These are phyloP conservation scores for Penicillium antarcticum DNA, from an alignment of 495 filamentous ascomycete species.

Conservation along the genomic window DNA sequence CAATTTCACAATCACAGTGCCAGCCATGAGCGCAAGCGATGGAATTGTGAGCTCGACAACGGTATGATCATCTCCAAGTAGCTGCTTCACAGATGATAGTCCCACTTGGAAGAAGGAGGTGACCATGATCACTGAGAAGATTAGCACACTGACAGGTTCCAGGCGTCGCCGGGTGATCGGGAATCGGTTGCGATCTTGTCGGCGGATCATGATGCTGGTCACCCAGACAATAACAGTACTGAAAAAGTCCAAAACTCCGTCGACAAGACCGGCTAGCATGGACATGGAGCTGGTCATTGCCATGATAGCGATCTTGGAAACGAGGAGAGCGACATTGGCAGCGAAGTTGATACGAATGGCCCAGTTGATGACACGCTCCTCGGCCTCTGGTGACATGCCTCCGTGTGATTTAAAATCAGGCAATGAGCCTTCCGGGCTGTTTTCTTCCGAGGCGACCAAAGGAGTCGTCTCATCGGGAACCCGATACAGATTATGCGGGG, in stretches of 20 bases:
- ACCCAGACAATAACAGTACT: conserved; percentile 84
- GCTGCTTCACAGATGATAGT: conserved; percentile 63
- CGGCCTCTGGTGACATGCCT: conserved; percentile 57
- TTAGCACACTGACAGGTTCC: conserved; percentile 74
- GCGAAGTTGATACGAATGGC: conserved; percentile 84
- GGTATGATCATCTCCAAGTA: conserved; percentile 61
- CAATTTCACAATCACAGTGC: conserved; percentile 78
- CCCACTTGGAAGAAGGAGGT: conserved; percentile 85
- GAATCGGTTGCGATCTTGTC: conserved; percentile 75
- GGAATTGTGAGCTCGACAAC: conserved; percentile 70
- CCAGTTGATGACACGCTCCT: conserved; percentile 64
- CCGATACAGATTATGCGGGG: conserved; percentile 76
- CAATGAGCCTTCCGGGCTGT: conserved; percentile 18
- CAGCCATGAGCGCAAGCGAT: conserved; percentile 76
- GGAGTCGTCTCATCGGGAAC: conserved; percentile 70
- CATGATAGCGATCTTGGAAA: conserved; percentile 77
- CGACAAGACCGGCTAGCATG: conserved; percentile 83
- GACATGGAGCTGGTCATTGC: conserved; percentile 79
- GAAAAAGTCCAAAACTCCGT: conserved; percentile 84
- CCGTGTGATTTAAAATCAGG: conserved; percentile 39
- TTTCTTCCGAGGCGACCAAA: conserved; percentile 38
- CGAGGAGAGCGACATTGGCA: conserved; percentile 77
- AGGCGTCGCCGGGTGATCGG: conserved; percentile 76
- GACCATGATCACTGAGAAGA: conserved; percentile 83
- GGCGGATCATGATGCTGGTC: conserved; percentile 69